A percentile compares a stretch with the other conserved stretches of the same genome.
phyloP scores from a whole-genome alignment of 1,284 basidiomycete genomes.

The Mycena sp. region DNA sequence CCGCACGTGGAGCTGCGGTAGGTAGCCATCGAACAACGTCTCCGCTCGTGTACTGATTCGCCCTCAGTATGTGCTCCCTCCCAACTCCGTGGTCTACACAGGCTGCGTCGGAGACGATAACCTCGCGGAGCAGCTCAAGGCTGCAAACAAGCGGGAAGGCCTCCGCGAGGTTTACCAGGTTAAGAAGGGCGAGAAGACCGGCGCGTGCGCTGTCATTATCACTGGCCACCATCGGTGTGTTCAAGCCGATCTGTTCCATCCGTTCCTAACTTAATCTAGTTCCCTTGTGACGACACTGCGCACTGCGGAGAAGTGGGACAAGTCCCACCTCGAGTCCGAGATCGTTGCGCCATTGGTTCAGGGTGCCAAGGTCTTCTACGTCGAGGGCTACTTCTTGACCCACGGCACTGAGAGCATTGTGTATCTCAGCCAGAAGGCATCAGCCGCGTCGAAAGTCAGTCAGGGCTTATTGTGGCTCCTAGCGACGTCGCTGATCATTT shows the following conservation, averaged over 20 bases:
- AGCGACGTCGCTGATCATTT: background rate
- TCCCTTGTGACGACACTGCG: conserved; percentile 93
- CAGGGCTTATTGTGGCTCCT: background rate
- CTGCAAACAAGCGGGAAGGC: conserved; percentile 95
- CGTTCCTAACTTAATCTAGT: conserved; percentile 47
- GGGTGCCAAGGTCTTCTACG: conserved; percentile 89
- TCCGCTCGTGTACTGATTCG: conserved; percentile 3
- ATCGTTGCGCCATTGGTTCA: conserved; percentile 83
- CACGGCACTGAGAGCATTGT: conserved; percentile 86
- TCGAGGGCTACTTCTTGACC: conserved; percentile 98
- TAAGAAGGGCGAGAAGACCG: conserved; percentile 88
- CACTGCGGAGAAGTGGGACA: conserved; percentile 90
- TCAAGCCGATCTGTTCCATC: background rate
- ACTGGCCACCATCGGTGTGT: conserved; percentile 90
- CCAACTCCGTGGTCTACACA: conserved; percentile 93
- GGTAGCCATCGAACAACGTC: conserved; percentile 41
- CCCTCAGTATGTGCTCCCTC: conserved; percentile 85
- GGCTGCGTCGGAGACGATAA: conserved; percentile 95
- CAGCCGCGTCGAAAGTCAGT: conserved; percentile 78
- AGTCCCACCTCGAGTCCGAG: conserved; percentile 82
- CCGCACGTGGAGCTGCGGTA: conserved; percentile 95
- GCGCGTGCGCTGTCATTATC: conserved; percentile 96
- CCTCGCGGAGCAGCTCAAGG: conserved; percentile 89
- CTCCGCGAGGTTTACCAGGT: conserved; percentile 92
- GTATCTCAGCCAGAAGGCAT: conserved; percentile 85